Percentiles rank a stretch among this genome's conserved stretches.
phyloP scores from a whole-genome alignment of 1,284 basidiomycete genomes.

The Cystobasidium sp. region DNA sequence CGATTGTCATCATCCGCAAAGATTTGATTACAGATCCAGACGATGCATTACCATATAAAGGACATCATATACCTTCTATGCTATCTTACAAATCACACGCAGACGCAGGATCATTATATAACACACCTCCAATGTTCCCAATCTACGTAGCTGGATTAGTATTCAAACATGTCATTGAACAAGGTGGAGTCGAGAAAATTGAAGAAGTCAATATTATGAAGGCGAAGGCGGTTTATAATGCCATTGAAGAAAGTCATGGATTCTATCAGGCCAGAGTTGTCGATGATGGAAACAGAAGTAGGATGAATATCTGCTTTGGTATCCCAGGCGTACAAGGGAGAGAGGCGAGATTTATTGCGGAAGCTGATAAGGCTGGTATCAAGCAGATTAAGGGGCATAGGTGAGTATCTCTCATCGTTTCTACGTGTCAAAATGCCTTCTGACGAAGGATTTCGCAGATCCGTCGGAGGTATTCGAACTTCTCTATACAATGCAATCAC shows the following conservation, averaged over 20 bases:
- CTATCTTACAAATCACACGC: slow-evolving; percentile 85
- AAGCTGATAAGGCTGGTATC: slow-evolving; percentile 77
- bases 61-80: slow-evolving; percentile 72
- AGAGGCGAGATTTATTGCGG: slow-evolving; percentile 74
- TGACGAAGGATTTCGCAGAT: slow-evolving; percentile 57
- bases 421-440: neutral
- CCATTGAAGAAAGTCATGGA: slow-evolving; percentile 62
- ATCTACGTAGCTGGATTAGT: slow-evolving; percentile 92
- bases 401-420: slow-evolving; percentile 56
- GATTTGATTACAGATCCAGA: slow-evolving; percentile 88
- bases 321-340: slow-evolving; percentile 63
- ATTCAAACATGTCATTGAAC: slow-evolving; percentile 68
- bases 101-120: slow-evolving; percentile 82
- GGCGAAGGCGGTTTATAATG: slow-evolving; percentile 72
- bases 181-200: slow-evolving; percentile 75
- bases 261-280: slow-evolving; percentile 51
- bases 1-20: slow-evolving; percentile 88
- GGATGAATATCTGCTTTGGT: slow-evolving; percentile 92
- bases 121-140: slow-evolving; percentile 91
- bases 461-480: slow-evolving; percentile 80
- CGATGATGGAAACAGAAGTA: slow-evolving; percentile 55
- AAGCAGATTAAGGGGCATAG: slow-evolving; percentile 88
- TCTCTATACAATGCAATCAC: slow-evolving; percentile 95
- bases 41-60: slow-evolving; percentile 72
- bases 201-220: slow-evolving; percentile 73